A percentile compares a stretch with the other conserved stretches of the same genome.
These are phyloP conservation scores for Phytophthora cryptogea DNA, from an alignment of 352 stramenopile genomes.

Conservation along the genomic window DNA sequence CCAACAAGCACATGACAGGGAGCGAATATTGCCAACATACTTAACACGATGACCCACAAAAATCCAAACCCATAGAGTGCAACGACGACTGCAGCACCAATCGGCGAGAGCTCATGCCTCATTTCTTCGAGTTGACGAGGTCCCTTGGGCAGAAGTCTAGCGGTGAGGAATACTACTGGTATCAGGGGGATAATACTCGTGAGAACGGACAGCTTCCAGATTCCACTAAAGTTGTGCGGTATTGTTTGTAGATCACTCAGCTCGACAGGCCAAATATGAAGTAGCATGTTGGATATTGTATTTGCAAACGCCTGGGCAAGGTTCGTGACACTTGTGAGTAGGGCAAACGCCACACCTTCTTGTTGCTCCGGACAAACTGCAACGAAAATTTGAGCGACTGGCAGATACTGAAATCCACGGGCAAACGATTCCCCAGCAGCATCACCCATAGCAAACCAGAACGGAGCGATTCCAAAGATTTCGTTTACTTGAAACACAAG, in stretches of 20 bases:
- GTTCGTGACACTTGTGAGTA: slow-evolving; percentile 81
- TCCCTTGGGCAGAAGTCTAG: slow-evolving; percentile 55
- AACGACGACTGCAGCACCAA: slow-evolving; percentile 38
- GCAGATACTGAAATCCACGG: slow-evolving; percentile 78
- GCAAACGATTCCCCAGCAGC: slow-evolving; percentile 69
- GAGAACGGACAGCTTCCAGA: slow-evolving; percentile 83
- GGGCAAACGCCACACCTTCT: slow-evolving; percentile 75
- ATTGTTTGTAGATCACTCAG: slow-evolving; percentile 52
- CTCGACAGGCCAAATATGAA: slow-evolving; percentile 76
- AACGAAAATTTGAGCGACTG: slow-evolving; percentile 78
- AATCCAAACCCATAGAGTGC: slow-evolving; percentile 61
- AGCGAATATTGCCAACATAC: slow-evolving; percentile 62
- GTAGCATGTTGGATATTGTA: slow-evolving; percentile 81
- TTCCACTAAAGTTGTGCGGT: slow-evolving; percentile 53
- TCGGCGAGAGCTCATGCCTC: slow-evolving; percentile 49
- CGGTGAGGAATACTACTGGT: slow-evolving; percentile 55
- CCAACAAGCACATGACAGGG: slow-evolving; percentile 72
- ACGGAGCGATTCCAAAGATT: slow-evolving; percentile 56
- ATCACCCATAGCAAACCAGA: slow-evolving; percentile 83
- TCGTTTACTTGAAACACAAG: slow-evolving; percentile 73
- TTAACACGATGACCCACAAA: slow-evolving; percentile 66
- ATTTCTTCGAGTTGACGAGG: slow-evolving; percentile 54
- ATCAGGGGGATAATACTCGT: slow-evolving; percentile 55
- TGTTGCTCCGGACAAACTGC: slow-evolving; percentile 73
- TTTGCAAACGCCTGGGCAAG: slow-evolving; percentile 66